Evolutionary conservation across 1,139 yeast genomes (phyloP), one percentile per base, ranked within the genome.

Genomic region (Kluyveromyces sp.): DNA sequence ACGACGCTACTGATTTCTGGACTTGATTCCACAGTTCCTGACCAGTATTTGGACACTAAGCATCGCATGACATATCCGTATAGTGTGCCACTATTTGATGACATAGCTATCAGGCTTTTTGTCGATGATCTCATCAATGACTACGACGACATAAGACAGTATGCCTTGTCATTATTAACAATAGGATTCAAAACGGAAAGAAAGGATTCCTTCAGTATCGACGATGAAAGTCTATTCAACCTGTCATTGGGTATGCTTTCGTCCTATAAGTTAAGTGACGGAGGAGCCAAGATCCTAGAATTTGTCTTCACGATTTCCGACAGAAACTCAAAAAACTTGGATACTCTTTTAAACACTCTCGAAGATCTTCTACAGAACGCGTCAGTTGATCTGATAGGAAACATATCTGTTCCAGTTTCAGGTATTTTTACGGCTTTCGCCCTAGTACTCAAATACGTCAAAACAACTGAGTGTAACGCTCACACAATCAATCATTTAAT

Each of bases 261-360:
- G 52, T 76, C 79, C 39, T 94, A 89, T 18, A 74, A 88, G 46
- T 77, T 73, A 48, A 83, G 88, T 41, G 96, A 89, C 49, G 82
- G 89, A 20, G 96, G 94, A 8, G 89, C 95, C 0, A 73, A 80
- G 36, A 65, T 81, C 12, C 65, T 82, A 34, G 77, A 75, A 51
- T 71, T 82, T 48, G 49, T 75, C 39, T 71, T 63, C 53, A 58
- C 54, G 39, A 56, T 58, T 45, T 42, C 62, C 15, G 36, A 38
- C 2, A 43, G 55, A 33, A 50, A 60, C 39, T 49, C 54, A 12
- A 52, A 53, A 15, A 39, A 48, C 11, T 43, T 65, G 2, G 48
- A 57, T 4, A 54, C 52, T 2, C 62, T 72, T 18, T 49, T 78
- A 7, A 52, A 61, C 1, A 40, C 49, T 0, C 54, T 78, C 22